Base-by-base conservation (phyloP, 2,329 filamentous ascomycete genomes). In the Penicillium fuscoglaucum region DNA sequence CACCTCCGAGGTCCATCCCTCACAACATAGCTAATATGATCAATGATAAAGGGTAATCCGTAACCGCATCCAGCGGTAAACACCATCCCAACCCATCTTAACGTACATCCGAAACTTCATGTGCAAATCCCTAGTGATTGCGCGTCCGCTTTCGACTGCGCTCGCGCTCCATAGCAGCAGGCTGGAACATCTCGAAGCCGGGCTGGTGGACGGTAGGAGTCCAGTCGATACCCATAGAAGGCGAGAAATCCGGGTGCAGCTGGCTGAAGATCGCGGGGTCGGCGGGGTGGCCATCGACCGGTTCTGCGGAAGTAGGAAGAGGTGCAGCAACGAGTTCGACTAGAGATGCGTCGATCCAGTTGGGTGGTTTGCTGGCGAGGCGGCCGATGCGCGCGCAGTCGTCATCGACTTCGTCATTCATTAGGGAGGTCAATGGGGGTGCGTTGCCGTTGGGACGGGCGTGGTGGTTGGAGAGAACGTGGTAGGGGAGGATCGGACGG, bases 321-420 rank as follows among this genome's bases (percentile, higher is more conserved):
- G 67, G 66, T n/a, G 74, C 72, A 12, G 75, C 67, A 13, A 78
- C 68, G 10, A 77, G 65, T 37, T 78, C 75, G 53, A 79, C 66
- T 4, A 79, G 69, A 39, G 67, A 70, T 40, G 66, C 66, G 61
- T 80, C 78, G n/a, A 79, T 70, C 69, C 76, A 78, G 10, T 75
- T 72, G 5, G 64, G 59, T 1, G 76, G 72, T 57, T 77, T 78
- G 48, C 47, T 61, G 35, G 72, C 69, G 44, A 79, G 64, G 35
- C 75, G 72, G 37, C 75, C 73, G 58, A 80, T 72, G 49, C 76
- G 75, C 3, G 73, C 67, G 52, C 74, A 68, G 60, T 80, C 78
- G 46, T 80, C 78, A 55, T 80, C 78, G 4, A 80, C 72, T 60
- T 80, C 78, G 49, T 80, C 77, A 29, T 75, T 77, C 70, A 80